These are phyloP conservation scores for Thoreauomyces humboldtii DNA, from an alignment of 192 early-diverging fungal genomes.

Conservation along the genomic window DNA sequence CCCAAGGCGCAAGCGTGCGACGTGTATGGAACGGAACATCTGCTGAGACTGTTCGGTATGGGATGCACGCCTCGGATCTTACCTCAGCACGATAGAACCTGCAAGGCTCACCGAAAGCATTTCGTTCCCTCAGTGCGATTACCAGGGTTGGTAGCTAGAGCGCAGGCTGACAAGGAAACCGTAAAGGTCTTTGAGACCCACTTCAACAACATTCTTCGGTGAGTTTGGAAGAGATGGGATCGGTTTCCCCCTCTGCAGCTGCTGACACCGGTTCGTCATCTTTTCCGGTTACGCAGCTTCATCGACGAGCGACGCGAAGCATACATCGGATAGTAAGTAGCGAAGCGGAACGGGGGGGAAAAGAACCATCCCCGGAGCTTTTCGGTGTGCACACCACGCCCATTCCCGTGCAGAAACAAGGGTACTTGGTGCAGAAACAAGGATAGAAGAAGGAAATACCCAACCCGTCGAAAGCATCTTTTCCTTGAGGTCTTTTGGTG, in stretches of 20 bases:
- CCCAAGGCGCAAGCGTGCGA: constrained; percentile 72
- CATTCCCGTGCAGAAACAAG: too few relatives aligned
- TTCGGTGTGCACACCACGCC: too few relatives aligned
- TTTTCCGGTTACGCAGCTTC: not conserved
- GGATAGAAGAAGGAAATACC: too few relatives aligned
- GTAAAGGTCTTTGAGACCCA: not conserved
- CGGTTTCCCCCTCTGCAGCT: not conserved
- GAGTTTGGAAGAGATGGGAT: not conserved
- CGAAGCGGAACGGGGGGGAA: too few relatives aligned
- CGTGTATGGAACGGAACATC: constrained; percentile 92
- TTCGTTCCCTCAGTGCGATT: constrained; percentile 6
- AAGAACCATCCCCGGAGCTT: too few relatives aligned
- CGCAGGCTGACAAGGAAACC: constrained; percentile 11
- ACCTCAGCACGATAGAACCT: too few relatives aligned
- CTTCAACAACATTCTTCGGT: constrained; percentile 1
- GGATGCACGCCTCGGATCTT: not conserved
- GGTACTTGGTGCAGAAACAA: too few relatives aligned
- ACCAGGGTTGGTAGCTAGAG: constrained; percentile 6
- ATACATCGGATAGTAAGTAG: too few relatives aligned
- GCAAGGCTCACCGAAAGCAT: not conserved
- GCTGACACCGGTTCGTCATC: not conserved
- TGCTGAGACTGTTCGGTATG: constrained; percentile 50
- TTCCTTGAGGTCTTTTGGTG: too few relatives aligned
- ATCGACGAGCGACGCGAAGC: not conserved
- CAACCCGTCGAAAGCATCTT: too few relatives aligned